Evolutionary conservation across 176 grass and related monocot genomes (phyloP).

Genomic region (Aegilops sharonensis): DNA sequence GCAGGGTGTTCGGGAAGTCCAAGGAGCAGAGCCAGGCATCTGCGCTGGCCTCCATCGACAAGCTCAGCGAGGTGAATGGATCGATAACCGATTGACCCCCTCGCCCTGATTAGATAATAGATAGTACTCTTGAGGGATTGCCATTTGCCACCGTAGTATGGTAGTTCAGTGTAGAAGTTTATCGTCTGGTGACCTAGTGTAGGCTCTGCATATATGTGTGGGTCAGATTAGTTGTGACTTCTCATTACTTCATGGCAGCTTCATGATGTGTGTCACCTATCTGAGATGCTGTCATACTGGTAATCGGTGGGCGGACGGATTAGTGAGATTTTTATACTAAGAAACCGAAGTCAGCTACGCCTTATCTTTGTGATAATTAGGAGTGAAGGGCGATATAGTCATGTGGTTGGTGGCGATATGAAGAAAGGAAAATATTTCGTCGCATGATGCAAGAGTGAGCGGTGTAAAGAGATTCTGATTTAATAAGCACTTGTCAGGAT

Average conservation of each 20-base stretch:
- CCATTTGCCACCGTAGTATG: neutral
- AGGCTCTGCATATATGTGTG: neutral
- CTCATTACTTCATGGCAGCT: neutral
- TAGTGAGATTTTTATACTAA: constrained; percentile 6
- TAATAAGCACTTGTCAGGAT: neutral
- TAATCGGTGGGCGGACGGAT: neutral
- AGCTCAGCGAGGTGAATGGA: constrained; percentile 65
- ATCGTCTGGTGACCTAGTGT: neutral
- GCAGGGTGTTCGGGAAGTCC: constrained; percentile 63
- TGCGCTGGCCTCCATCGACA: constrained; percentile 72
- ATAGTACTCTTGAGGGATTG: neutral
- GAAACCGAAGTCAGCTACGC: neutral
- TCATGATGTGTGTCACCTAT: neutral
- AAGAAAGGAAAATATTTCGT: neutral
- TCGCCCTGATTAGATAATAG: neutral
- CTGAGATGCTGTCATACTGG: neutral
- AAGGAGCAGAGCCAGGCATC: constrained; percentile 62
- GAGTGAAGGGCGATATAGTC: neutral
- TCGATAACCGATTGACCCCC: neutral
- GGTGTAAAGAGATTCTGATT: neutral
- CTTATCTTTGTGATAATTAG: neutral
- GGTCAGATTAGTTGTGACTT: neutral
- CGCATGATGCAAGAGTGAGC: neutral
- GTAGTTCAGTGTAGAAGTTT: neutral
- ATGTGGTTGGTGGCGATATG: neutral